Evolutionary conservation across 108 stramenopile genomes (phyloP), one percentile per base, ranked within the genome.

Genomic region (Cylindrotheca fusiformis): DNA sequence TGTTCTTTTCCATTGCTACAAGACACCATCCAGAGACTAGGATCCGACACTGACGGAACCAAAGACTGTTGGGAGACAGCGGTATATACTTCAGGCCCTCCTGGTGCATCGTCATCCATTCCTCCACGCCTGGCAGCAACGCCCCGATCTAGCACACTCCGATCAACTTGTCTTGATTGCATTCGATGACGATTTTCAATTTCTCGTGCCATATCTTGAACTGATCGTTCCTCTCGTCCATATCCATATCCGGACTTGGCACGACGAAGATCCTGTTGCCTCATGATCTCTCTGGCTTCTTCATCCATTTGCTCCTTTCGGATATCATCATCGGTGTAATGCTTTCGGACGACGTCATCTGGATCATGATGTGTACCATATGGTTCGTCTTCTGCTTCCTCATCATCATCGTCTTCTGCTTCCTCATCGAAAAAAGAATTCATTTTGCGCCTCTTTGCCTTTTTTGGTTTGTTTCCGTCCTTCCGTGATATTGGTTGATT

Each of bases 1-100:
- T 84, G 78, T 59, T 97, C 96, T 50, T 95, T 88, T 19, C 95
- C 95, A 30, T 72, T 83, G 27, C 84, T 80, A 65, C 94, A 94
- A 25, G 88, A 87, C 54, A 97, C 76, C 90, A 95, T 95, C 88
- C 92, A 99, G 58, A 96, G 74, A 59, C 75, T 95, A 22, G 96
- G 97, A 80, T 99, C 98, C 18, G 84, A 83, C 12, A 94, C 93
- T 25, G 88, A 90, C 0, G 98, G 98, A 14, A 97, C 77, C 53
- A 96, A 61, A 4, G 90, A 84, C 53, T 97, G 95, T 65, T 96
- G 94, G 3, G 88, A 77, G n/a, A 97, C 93, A 22, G 83, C 91
- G 1, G 83, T 72, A 21, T 75, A 79, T 18, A 72, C 67, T 55
- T 74, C 81, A 3, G 83, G 72, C 12, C 63, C 71, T 6, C 75